Evolutionary conservation across 2,329 filamentous ascomycete species (phyloP), one percentile per base, ranked within the genome.

Genomic region (Neopestalotiopsis clavispora): DNA sequence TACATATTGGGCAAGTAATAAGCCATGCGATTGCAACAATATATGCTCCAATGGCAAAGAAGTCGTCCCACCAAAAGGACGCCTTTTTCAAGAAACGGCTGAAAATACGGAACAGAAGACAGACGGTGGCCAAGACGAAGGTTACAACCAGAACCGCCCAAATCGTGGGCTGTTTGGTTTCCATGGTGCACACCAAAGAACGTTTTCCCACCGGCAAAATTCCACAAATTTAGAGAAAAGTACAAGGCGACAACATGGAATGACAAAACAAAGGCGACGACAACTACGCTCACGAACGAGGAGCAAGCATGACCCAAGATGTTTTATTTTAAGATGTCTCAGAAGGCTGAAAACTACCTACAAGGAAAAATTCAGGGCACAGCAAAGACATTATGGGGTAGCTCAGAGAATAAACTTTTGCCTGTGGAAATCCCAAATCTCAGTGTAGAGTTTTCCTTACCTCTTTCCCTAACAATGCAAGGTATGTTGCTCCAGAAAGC

Each of bases 41-140:
- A 42, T 62, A 62, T 17, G 23, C 32, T 9, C 59, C 59, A 17
- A 40, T 40, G 12, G 59, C 59, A 28, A 62, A 62, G 59, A 17
- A 62, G n/a, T 62, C 59, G 40, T 62, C 59, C 59, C 59, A 62
- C 59, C 59, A 62, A n/a, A 62, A 62, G 10, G 59, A 14, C n/a
- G 59, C 34, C 59, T 62, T 62, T 32, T 62, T 62, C 30, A 40
- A 17, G 20, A 38, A 62, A 14, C 59, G 59, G 40, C 59, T 62
- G 5, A 23, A 38, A 6, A 62, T 10, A 7, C 59, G 59, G 34
- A 62, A 32, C 10, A 20, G 10, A 10, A 62, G 34, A 40, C 59
- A 40, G 5, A 42, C 34, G 12, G 59, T 62, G 17, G 59, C 59
- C 59, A 62, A 40, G 12, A 62, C 30, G 30, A 62, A 62, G 4